phyloP scores from a whole-genome alignment of 169 alveolate species.

The Cryptosporidium ubiquitum region DNA sequence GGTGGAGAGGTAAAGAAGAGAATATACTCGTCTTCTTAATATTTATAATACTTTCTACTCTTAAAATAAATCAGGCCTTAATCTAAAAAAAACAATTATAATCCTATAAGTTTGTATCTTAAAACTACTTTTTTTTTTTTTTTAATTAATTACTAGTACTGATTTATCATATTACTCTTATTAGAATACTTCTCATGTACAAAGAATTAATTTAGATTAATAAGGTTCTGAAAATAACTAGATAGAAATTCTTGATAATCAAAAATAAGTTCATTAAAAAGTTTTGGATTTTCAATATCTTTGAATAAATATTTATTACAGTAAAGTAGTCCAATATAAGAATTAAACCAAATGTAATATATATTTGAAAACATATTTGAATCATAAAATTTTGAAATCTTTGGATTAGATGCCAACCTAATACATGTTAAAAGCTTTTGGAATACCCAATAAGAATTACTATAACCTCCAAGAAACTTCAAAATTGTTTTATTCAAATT shows the following conservation, averaged over 20 bases:
- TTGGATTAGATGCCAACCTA: background rate
- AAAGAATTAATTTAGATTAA: no score
- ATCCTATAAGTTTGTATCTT: no score
- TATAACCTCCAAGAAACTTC: slow-evolving; percentile 45
- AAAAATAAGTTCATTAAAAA: background rate
- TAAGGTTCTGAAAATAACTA: no score
- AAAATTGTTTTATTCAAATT: background rate
- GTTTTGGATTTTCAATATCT: background rate
- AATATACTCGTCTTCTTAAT: background rate
- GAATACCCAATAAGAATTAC: slow-evolving; percentile 16
- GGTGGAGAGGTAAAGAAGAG: no score
- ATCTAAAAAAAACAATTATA: no score
- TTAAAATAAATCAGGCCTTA: no score
- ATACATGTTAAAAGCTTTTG: slow-evolving; percentile 21
- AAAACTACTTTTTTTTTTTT: no score
- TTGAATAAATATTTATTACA: background rate
- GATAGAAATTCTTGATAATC: background rate
- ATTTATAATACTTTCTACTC: no score
- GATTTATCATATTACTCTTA: no score
- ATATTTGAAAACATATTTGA: background rate
- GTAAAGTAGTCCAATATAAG: slow-evolving; percentile 24
- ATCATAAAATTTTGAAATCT: background rate
- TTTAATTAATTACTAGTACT: no score
- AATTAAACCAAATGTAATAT: background rate
- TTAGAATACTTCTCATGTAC: no score